Base-by-base conservation (phyloP, 2,329 filamentous ascomycete genomes). In the Hymenotorrendiella dingleyae region DNA sequence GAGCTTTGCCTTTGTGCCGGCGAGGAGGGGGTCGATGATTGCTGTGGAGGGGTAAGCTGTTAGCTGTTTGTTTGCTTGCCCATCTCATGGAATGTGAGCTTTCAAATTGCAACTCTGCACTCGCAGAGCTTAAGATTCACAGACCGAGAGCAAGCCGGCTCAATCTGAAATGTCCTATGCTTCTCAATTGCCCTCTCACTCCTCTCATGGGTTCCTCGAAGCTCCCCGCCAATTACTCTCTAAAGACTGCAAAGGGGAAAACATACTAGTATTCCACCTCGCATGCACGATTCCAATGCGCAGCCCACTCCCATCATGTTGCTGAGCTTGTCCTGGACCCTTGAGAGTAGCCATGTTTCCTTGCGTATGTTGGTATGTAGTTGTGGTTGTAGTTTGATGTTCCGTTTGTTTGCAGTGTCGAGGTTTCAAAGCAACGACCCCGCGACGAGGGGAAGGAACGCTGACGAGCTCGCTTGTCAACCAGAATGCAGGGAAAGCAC, bases 261-360 rank as follows among this genome's bases (percentile, higher is more conserved):
- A 43, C 43, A 40, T 52, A 60, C 59, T 53, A 17, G 55, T 57
- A 71, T 98, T 98, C 93, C 93, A 98, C 59, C 93, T 82, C 46
- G 91, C 91, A 69, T 97, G 93, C 46, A 98, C 78, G 62, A 98
- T 97, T 62, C 86, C 91, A 62, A 98, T 83, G 62, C 93, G 87
- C 52, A 98, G 78, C 59, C 71, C 73, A 58, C 79, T 79, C 64
- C 86, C 84, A 62, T 82, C 72, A 65, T 79, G 73, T 55, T 74
- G 68, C 62, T 80, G 72, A 23, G 74, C 68, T 58, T 73, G 71
- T 50, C 79, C 80, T 23, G 78, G 78, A 40, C 80, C 80, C 69
- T 84, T 84, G 54, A 61, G 49, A 39, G 57, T 53, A 46, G 56
- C 42, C 56, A 60, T 60, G 42, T 9, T 43, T 6, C n/a, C 9